These are phyloP conservation scores for Trichoderma asperellum DNA, from an alignment of 2,329 filamentous ascomycete species.

Conservation along the genomic window DNA sequence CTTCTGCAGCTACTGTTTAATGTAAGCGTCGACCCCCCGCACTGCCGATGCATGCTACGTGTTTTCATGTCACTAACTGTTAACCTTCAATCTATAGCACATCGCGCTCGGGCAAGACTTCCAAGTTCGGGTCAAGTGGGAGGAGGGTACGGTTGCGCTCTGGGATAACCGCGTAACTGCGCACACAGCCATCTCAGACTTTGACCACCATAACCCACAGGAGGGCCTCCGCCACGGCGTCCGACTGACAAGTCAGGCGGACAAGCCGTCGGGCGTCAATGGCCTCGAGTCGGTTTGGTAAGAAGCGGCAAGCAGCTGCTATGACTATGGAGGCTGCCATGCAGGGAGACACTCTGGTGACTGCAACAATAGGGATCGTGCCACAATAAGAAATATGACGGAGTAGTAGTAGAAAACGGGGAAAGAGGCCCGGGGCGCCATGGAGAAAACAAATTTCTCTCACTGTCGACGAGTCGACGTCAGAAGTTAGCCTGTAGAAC, in stretches of 20 bases:
- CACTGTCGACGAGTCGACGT: neutral
- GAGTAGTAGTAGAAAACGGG: neutral
- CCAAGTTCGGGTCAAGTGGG: conserved; percentile 55
- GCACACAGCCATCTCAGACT: conserved; percentile 24
- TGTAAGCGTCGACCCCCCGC: conserved; percentile 1
- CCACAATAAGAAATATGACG: neutral
- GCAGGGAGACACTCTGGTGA: neutral
- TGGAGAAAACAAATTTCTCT: neutral
- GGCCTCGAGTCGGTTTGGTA: conserved; percentile 22
- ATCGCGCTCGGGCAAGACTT: conserved; percentile 56
- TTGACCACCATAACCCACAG: conserved; percentile 19
- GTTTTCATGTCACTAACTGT: neutral
- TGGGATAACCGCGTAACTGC: conserved; percentile 49
- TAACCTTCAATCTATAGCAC: conserved; percentile 39
- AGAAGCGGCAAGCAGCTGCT: neutral
- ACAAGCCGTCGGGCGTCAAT: conserved; percentile 18
- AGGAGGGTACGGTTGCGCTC: conserved; percentile 53
- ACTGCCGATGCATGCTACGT: neutral
- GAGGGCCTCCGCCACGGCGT: conserved; percentile 23
- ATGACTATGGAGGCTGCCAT: neutral
- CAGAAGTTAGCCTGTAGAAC: neutral
- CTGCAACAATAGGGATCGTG: neutral
- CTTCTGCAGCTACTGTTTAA: conserved; percentile 50
- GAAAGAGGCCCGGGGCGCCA: neutral
- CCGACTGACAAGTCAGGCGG: conserved; percentile 23